These are phyloP conservation scores for Coemansia sp. DNA, from an alignment of 192 early-diverging fungal genomes.

Conservation along the genomic window DNA sequence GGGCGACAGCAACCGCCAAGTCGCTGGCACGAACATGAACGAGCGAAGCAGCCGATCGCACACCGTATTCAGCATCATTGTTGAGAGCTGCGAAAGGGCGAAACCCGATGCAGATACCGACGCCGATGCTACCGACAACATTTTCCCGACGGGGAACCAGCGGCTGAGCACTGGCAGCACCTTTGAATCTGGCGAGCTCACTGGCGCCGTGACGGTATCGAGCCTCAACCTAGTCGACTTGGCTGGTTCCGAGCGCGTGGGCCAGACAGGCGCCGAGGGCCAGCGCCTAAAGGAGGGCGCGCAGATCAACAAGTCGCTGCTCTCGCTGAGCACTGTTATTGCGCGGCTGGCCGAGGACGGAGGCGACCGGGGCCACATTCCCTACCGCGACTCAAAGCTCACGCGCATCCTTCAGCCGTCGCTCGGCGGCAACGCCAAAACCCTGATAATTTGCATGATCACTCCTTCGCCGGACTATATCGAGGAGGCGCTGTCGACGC, in stretches of 20 bases:
- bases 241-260: slow-evolving; percentile 94
- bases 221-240: slow-evolving; percentile 92
- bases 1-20: slow-evolving; percentile 83
- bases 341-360: too few relatives aligned
- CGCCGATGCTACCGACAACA: not conserved
- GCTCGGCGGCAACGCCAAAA: slow-evolving; percentile 86
- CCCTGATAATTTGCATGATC: slow-evolving; percentile 93
- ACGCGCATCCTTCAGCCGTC: slow-evolving; percentile 94
- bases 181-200: slow-evolving; percentile 34
- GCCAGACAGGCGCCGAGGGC: slow-evolving; percentile 67
- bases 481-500: slow-evolving; percentile 90
- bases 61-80: slow-evolving; percentile 93
- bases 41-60: slow-evolving; percentile 90
- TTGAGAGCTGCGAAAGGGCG: slow-evolving; percentile 74
- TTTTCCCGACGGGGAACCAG: slow-evolving; percentile 12
- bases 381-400: slow-evolving; percentile 96
- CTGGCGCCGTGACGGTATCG: slow-evolving; percentile 57
- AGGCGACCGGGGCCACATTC: slow-evolving; percentile 94
- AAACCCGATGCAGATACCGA: not conserved
- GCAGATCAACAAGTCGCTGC: slow-evolving; percentile 91
- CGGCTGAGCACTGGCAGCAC: slow-evolving; percentile 42
- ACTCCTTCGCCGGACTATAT: slow-evolving; percentile 74
- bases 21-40: slow-evolving; percentile 94
- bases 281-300: slow-evolving; percentile 96
- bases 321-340: too few relatives aligned